Evolutionary conservation across 2,329 filamentous ascomycete species (phyloP).

Genomic region (Trichoderma atroviride): DNA sequence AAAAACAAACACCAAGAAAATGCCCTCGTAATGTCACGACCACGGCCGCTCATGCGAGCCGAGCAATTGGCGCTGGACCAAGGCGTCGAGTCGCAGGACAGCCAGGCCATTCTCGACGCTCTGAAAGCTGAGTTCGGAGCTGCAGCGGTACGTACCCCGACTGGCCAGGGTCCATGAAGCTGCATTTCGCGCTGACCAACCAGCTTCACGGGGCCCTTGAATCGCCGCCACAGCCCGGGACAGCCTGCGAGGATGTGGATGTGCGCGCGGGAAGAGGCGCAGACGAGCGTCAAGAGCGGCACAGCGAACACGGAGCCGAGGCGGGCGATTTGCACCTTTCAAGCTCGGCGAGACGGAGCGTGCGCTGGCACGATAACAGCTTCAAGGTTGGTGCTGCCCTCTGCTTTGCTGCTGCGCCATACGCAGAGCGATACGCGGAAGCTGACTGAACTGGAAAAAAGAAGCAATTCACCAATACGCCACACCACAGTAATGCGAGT

Average conservation of each 20-base stretch:
- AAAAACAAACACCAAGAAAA: background rate
- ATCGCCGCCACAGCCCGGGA: constrained; percentile 13
- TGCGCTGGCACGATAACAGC: background rate
- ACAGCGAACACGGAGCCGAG: background rate
- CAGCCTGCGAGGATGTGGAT: background rate
- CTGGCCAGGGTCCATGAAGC: constrained; percentile 16
- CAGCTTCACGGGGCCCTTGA: constrained; percentile 12
- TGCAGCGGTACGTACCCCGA: constrained; percentile 26
- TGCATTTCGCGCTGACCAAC: constrained; percentile 22
- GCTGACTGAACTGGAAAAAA: constrained; percentile 6
- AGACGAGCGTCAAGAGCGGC: background rate
- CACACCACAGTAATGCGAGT: constrained; percentile 21
- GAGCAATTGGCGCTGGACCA: constrained; percentile 37
- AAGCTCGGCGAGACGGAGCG: background rate
- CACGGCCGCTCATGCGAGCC: constrained; percentile 35
- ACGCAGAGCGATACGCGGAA: background rate
- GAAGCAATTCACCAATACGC: constrained; percentile 21
- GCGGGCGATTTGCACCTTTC: background rate
- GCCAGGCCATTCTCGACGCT: constrained; percentile 45
- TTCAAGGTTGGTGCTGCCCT: constrained; percentile 4
- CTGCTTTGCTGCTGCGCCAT: background rate
- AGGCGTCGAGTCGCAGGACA: constrained; percentile 48
- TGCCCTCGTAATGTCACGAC: constrained; percentile 36
- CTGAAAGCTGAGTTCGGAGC: constrained; percentile 45
- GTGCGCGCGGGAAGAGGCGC: background rate